Conservation (phyloP, 306 rosid genomes). For the Quercus parvula region DNA sequence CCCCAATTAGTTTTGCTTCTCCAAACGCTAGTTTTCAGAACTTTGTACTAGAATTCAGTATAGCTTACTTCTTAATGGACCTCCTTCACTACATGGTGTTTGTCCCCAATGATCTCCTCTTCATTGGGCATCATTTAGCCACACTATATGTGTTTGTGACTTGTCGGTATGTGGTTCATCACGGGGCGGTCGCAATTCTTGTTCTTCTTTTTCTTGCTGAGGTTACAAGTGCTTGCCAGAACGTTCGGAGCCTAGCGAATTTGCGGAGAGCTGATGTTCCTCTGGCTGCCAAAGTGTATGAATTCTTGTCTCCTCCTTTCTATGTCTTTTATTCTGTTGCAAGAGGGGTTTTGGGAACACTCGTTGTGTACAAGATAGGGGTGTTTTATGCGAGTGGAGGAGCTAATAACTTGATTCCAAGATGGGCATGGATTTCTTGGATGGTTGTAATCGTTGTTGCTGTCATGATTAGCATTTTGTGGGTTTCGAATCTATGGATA, state of each 20-base stretch:
- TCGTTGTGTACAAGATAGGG: constrained; percentile 35
- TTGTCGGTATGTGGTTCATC: constrained; percentile 36
- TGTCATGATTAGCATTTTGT: constrained; percentile 29
- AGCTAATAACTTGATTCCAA: constrained; percentile 29
- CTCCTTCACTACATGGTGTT: constrained; percentile 39
- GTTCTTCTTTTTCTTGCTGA: constrained; percentile 43
- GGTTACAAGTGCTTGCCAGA: constrained; percentile 49
- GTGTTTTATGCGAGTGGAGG: constrained; percentile 25
- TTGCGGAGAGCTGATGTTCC: constrained; percentile 11
- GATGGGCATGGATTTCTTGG: constrained; percentile 60
- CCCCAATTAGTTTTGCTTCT: constrained; percentile 25
- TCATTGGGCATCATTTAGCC: constrained; percentile 45
- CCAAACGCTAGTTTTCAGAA: constrained; percentile 26
- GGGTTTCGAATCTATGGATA: constrained; percentile 40
- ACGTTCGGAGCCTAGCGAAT: constrained; percentile 38
- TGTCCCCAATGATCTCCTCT: constrained; percentile 36
- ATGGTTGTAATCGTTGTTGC: constrained; percentile 40
- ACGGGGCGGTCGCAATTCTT: constrained; percentile 38
- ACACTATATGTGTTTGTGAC: constrained; percentile 40
- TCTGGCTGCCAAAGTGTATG: constrained; percentile 27
- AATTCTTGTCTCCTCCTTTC: constrained; percentile 35
- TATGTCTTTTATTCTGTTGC: constrained; percentile 31
- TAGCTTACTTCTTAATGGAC: constrained; percentile 46
- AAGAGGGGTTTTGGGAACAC: constrained; percentile 43
- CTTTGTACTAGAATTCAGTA: constrained; percentile 36